These are phyloP conservation scores for Fagopyrum homotropicum DNA, from an alignment of 148 eudicot genomes.

Conservation along the genomic window DNA sequence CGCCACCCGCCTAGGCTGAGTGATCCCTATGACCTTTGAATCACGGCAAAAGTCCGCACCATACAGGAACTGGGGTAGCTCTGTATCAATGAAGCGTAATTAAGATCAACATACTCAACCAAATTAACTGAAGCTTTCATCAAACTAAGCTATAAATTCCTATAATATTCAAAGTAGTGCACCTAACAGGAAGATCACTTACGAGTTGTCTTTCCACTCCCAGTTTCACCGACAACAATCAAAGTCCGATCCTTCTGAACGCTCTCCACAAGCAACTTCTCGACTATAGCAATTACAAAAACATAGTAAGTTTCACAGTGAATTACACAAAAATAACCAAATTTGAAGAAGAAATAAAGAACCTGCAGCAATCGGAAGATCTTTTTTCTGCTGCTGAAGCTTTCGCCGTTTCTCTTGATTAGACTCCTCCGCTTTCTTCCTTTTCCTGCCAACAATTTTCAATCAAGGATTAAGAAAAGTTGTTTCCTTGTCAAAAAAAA, in stretches of 20 bases:
- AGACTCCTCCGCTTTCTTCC: slow-evolving; percentile 4
- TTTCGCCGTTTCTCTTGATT: slow-evolving; percentile 34
- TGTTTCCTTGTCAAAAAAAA: neutral
- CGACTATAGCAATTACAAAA: slow-evolving; percentile 37
- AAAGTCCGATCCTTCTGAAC: slow-evolving; percentile 54
- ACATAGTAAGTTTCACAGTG: neutral
- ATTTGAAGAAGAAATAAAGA: slow-evolving; percentile 14
- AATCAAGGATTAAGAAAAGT: neutral
- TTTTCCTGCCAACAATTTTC: slow-evolving; percentile 1
- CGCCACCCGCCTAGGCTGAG: slow-evolving; percentile 99
- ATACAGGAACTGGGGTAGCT: slow-evolving; percentile 74
- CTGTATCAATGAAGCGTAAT: slow-evolving; percentile 23
- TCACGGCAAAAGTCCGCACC: slow-evolving; percentile 68
- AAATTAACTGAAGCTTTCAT: neutral
- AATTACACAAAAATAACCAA: neutral
- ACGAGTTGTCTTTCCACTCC: slow-evolving; percentile 99
- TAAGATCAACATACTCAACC: neutral
- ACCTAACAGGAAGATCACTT: slow-evolving; percentile 22
- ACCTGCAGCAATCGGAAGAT: slow-evolving; percentile 85
- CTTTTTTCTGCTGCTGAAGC: slow-evolving; percentile 50
- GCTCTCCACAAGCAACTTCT: slow-evolving; percentile 65
- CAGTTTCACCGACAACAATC: slow-evolving; percentile 97
- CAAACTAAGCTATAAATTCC: slow-evolving; percentile 1
- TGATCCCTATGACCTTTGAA: slow-evolving; percentile 70
- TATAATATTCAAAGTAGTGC: neutral